Base-by-base conservation (phyloP, 176 grass and related monocot species). In the Cymbopogon citratus region DNA sequence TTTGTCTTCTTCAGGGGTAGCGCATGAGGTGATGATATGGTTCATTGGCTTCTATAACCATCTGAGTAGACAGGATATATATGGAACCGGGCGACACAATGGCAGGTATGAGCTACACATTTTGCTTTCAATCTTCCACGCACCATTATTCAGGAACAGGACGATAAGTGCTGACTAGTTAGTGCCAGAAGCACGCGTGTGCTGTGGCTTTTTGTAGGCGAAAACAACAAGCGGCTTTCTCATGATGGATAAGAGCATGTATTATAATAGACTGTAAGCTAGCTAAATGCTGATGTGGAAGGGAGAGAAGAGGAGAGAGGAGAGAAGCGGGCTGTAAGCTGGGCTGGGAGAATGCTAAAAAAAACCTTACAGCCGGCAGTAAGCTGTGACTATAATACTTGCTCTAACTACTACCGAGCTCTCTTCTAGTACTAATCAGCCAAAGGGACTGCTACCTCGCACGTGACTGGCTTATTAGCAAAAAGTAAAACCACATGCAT, bases 111-210 rank as follows among this genome's bases (percentile, higher is more conserved):
- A 71, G 23, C 69, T 71, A 45, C 40, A 60, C 35, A 77, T 61
- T 85, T 85, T 84, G 36, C 74, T 77, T 60, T 85, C 64, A 16
- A 4, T 28, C 40, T 46, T 67, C 40, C 63, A 52, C 29, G 41
- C 63, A 81, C 43, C n/a, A n/a, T n/a, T 76, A 64, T 71, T 85
- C 39, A 69, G 72, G 65, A 77, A 72, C 80, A 57, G 54, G 56
- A 72, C 25, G 87, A 81, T 89, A 81, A 85, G 83, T 77, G 72
- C 56, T 57, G 68, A 59, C 65, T 38, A 73, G 66, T 77, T 81
- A 61, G 73, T 38, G 45, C 64, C 12, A 63, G 12, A 77, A 82
- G 87, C 66, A 39, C 57, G 43, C 64, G 23, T 48, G 34, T 76
- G 48, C 25, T 71, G 44, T 26, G 28, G 57, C 75, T 79, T 43